Evolutionary conservation across 768 basidiomycete genomes (phyloP).

Genomic region (Termitomyces sp.): DNA sequence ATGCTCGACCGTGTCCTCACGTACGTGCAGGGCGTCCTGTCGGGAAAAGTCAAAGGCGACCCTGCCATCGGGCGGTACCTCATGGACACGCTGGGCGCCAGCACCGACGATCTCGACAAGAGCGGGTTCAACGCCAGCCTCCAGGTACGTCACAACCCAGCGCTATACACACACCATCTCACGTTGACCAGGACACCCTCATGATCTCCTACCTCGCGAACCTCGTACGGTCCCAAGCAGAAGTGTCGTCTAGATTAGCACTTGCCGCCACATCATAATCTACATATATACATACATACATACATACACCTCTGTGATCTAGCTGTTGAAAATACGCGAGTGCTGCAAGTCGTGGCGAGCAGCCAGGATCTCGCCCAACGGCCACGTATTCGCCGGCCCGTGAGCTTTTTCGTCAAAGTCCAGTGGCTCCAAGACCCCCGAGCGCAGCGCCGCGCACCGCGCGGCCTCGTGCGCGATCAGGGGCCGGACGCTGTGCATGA

Average conservation of each 20-base stretch:
- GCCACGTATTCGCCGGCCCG: conserved; percentile 91
- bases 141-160: conserved; percentile 52
- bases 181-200: conserved; percentile 80
- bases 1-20: conserved; percentile 84
- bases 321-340: conserved; percentile 95
- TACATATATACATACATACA: conserved; percentile 1
- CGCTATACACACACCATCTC: no score
- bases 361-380: conserved; percentile 88
- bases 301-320: conserved; percentile 8
- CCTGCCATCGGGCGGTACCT: conserved; percentile 86
- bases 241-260: conserved; percentile 83
- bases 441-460: conserved; percentile 43
- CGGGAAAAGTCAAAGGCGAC: conserved; percentile 76
- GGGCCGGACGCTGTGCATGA: conserved; percentile 67
- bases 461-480: conserved; percentile 53
- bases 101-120: conserved; percentile 64
- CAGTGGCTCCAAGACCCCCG: conserved; percentile 29
- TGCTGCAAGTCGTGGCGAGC: conserved; percentile 92
- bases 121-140: conserved; percentile 70
- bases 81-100: conserved; percentile 80
- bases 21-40: conserved; percentile 78
- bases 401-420: conserved; percentile 34
- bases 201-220: conserved; percentile 96
- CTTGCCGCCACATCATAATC: conserved; percentile 50
- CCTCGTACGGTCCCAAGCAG: conserved; percentile 88